Conservation (phyloP, 768 basidiomycete species). For the Cystobasidium onofrii region DNA sequence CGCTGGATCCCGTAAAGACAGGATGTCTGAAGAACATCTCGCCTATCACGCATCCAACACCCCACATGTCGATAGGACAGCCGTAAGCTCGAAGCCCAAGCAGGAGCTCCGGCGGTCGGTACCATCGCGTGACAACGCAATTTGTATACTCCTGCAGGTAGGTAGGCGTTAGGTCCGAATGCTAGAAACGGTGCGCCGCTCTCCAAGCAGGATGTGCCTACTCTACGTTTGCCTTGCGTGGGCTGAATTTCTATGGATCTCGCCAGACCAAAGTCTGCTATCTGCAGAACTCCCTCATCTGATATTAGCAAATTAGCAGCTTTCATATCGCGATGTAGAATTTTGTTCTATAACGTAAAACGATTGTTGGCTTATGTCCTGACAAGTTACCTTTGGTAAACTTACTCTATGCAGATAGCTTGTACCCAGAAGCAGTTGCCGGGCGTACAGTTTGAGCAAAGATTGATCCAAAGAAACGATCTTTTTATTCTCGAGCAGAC, state of each 20-base stretch:
- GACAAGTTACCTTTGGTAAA: too few relatives aligned
- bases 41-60: conserved; percentile 93
- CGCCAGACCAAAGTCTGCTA: conserved; percentile 95
- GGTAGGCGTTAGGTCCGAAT: not conserved
- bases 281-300: conserved; percentile 69
- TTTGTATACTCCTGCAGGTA: conserved; percentile 76
- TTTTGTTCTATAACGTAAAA: conserved; percentile 95
- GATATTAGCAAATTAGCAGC: conserved; percentile 92
- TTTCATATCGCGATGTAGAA: conserved; percentile 97
- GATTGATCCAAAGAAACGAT: conserved; percentile 59
- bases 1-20: conserved; percentile 76
- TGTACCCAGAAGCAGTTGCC: conserved; percentile 89
- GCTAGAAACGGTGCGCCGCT: too few relatives aligned
- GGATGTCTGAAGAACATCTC: conserved; percentile 88
- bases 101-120: conserved; percentile 83
- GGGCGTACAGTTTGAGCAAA: conserved; percentile 91
- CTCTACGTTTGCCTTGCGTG: conserved; percentile 24
- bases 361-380: too few relatives aligned
- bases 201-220: not conserved
- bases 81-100: conserved; percentile 83
- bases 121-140: conserved; percentile 91
- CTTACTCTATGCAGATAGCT: conserved; percentile 89
- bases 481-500: conserved; percentile 80
- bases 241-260: conserved; percentile 46
- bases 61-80: conserved; percentile 95